Base-by-base conservation (phyloP, 2,329 filamentous ascomycete species). In the Nakataea oryzae region DNA sequence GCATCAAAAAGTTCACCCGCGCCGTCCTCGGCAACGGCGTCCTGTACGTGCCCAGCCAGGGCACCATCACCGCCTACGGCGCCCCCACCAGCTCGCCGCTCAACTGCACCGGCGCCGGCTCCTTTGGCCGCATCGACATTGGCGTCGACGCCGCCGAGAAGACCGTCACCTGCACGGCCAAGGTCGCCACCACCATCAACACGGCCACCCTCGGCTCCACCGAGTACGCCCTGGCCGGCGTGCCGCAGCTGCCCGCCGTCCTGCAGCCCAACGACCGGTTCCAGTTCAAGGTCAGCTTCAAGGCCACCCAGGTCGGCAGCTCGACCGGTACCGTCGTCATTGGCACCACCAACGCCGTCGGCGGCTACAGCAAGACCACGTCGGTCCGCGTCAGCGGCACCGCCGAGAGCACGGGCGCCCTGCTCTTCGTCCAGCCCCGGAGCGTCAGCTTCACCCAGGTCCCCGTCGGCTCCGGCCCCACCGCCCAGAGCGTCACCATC, bases 11-110 rank as follows among this genome's bases (percentile, higher is more conserved):
- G 70, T 86, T 86, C 65, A 79, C 78, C 3, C 76, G 82, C 2
- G 80, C 83, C 1, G 81, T 83, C 2, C 85, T 86, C 62, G 83
- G 83, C 8, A 76, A 86, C 62, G 81, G 80, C 0, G 76, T 78
- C 62, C 76, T 79, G 2, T 86, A 85, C 64, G 69, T 85, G n/a
- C 80, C 79, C 12, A 79, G 72, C 3, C 70, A 73, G 28, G 83
- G 83, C 3, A 78, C 72, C 62, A 68, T 86, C 26, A 84, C 84
- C 32, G 82, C 75, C 2, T 84, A 83, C 62, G 83, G 83, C 1
- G 80, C 81, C 0, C 81, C 82, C 0, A 79, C 81, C 30, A 83
- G 80, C 54, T 67, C 75, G 4, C 78, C 82, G 0, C 71, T 86
- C 2, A 81, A 83, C 67, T 86, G 82, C 67, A 79, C 80, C 0